These are phyloP conservation scores for Eragrostis tef DNA, from an alignment of 202 grass and related monocot species.

Conservation along the genomic window DNA sequence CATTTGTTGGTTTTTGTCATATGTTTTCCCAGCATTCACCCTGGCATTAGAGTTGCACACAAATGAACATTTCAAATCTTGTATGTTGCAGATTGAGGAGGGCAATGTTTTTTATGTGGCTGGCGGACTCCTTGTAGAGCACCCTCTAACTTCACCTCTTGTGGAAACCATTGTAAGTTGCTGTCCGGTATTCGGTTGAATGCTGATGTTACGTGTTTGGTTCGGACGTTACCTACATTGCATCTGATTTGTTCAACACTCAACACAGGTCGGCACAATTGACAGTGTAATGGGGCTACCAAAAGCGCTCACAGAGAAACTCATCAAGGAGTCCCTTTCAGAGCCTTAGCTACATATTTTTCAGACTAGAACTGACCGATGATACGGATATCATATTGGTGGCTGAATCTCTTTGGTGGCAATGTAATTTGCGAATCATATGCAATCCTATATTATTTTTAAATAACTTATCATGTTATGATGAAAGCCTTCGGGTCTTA, in stretches of 20 bases:
- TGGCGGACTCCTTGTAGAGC: constrained; percentile 88
- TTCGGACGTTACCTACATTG: background rate
- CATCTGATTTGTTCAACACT: background rate
- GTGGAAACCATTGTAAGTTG: constrained; percentile 92
- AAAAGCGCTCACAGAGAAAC: constrained; percentile 78
- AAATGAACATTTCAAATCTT: constrained; percentile 19
- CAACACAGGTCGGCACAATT: constrained; percentile 78
- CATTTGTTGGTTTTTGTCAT: background rate
- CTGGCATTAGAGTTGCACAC: background rate
- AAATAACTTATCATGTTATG: background rate
- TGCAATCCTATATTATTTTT: background rate
- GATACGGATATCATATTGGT: constrained; percentile 4
- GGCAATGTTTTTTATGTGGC: constrained; percentile 93
- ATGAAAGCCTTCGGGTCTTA: background rate
- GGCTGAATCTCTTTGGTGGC: background rate
- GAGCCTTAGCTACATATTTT: constrained; percentile 47
- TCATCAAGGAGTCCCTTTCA: constrained; percentile 74
- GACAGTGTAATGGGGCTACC: constrained; percentile 95
- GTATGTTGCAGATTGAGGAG: constrained; percentile 75
- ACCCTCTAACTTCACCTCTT: constrained; percentile 90
- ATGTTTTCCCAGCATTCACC: constrained; percentile 18
- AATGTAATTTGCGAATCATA: constrained; percentile 15
- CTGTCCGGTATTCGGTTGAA: constrained; percentile 25
- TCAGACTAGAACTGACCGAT: constrained; percentile 20
- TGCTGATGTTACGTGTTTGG: background rate